Evolutionary conservation across 768 basidiomycete genomes (phyloP).

Genomic region (Mycena metata): DNA sequence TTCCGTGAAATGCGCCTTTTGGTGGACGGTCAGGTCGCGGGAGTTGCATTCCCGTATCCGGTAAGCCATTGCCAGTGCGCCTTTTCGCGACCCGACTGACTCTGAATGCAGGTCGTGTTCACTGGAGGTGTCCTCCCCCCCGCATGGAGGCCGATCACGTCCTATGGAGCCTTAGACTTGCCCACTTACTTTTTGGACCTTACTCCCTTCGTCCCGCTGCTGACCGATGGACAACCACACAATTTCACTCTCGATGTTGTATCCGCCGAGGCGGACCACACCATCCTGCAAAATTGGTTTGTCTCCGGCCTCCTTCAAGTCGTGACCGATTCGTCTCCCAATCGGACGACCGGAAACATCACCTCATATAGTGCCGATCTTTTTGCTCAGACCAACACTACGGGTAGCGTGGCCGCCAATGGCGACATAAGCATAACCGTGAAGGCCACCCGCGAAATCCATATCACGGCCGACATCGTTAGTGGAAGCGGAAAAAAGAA

Average conservation of each 20-base stretch:
- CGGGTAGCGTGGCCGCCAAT: constrained; percentile 56
- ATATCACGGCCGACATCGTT: constrained; percentile 72
- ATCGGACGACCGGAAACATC: constrained; percentile 78
- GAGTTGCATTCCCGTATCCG: constrained; percentile 65
- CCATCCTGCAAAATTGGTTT: constrained; percentile 84
- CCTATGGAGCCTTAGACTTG: constrained; percentile 82
- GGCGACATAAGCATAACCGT: constrained; percentile 75
- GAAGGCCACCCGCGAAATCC: constrained; percentile 66
- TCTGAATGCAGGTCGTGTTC: constrained; percentile 61
- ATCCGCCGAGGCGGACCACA: constrained; percentile 74
- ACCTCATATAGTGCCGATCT: constrained; percentile 68
- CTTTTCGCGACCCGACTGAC: background rate
- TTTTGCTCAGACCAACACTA: constrained; percentile 66
- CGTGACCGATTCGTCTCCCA: constrained; percentile 70
- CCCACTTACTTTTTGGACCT: constrained; percentile 85
- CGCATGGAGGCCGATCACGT: constrained; percentile 76
- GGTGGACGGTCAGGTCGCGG: constrained; percentile 62
- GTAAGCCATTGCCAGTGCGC: constrained; percentile 32
- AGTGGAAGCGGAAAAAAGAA: constrained; percentile 71
- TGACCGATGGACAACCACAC: constrained; percentile 78
- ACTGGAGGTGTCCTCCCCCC: constrained; percentile 81
- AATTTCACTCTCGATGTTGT: constrained; percentile 79
- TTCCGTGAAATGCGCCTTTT: constrained; percentile 65
- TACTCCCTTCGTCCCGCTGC: constrained; percentile 80
- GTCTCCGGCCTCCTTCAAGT: constrained; percentile 81